Base-by-base conservation (phyloP, 2,329 filamentous ascomycete species). In the Magnaporthales sp. region DNA sequence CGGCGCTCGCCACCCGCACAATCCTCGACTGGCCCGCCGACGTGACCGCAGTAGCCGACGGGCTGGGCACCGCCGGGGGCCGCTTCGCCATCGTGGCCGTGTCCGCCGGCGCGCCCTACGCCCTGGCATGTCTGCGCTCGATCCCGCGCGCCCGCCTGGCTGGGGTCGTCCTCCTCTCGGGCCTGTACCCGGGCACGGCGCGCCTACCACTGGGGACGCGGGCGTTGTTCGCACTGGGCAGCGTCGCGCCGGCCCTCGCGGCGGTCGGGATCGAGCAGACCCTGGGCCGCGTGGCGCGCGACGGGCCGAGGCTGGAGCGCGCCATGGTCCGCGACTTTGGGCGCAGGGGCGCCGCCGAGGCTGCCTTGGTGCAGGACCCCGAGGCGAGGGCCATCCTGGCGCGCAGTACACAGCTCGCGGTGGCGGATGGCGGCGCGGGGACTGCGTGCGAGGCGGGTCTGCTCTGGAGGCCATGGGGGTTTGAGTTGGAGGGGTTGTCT, bases 331-430 rank as follows among this genome's bases (percentile, higher is more conserved):
- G 38, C 86, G 75, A 97, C 98, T 74, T 94, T 91, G 67, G 88
- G 83, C 30, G 91, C 89, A 64, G 98, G 82, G 0, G 93, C 91
- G 71, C 85, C 86, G 73, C 96, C 92, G 4, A 92, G 92, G 32
- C 91, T 92, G 1, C 92, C 92, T 65, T 81, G 92, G 5, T 87
- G 84, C 70, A 87, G 79, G 74, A 83, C 76, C 56, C 86, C 86
- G 51, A 85, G 78, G 68, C 84, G 81, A 1, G 91, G 90, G 38
- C 15, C 38, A 19, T n/a, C 5, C 19, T 46, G 38, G 38, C 38
- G 2, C 38, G 38, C 4, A 67, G 38, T 19, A 46, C 38, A 19
- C 38, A 46, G 38, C 38, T 46, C 38, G 38, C 38, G 4, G 38
- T 46, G 38, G 38, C 8, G 15, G 38, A n/a, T 8, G 68, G 66